Base-by-base conservation (phyloP, 164 flowering plant genomes). In the Vitis rupestris region DNA sequence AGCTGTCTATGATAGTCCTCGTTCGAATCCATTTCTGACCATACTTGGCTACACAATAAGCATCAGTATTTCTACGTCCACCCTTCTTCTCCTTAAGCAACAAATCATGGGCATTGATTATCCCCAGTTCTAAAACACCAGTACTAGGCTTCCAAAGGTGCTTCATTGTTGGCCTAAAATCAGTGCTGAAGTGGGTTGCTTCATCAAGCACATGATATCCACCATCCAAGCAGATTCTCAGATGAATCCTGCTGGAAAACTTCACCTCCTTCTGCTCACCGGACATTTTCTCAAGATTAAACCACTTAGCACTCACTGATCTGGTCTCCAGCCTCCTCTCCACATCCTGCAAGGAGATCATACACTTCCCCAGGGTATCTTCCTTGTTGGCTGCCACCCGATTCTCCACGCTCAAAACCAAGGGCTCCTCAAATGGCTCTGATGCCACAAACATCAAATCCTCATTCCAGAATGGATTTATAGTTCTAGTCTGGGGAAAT, bases 361-460 rank as follows among this genome's bases (percentile, higher is more conserved):
- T 59, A 37, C 4, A 37, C 53, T 29, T 69, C 47, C 79, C 79
- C 8, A 76, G 27, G 12, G 65, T 59, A 2, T 76, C 76, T 4
- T 76, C 79, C 64, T 65, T 76, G 9, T 72, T 53, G 16, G 79
- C 67, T 52, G 65, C 72, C 2, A 76, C 72, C 48, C 66, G 65
- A 48, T 76, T 73, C 59, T 76, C 70, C 29, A 76, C 57, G 1
- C 70, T 67, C n/a, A 76, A 59, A 16, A 69, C 52, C 57, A 76
- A 57, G 11, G 64, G 79, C 65, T 76, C 79, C 37, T 76, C 79
- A 65, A 76, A 76, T n/a, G 91, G 88, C 53, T 87, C 88, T 0
- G 88, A 80, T 8, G 74, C 91, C 8, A 82, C 88, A 57, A 85
- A 87, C 66, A 87, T 71, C 65, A 87, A 64, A 57, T 87, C 88